Evolutionary conservation across 805 yeast species (phyloP), one percentile per base, ranked within the genome.

Genomic region (Schizosaccharomyces lindneri): DNA sequence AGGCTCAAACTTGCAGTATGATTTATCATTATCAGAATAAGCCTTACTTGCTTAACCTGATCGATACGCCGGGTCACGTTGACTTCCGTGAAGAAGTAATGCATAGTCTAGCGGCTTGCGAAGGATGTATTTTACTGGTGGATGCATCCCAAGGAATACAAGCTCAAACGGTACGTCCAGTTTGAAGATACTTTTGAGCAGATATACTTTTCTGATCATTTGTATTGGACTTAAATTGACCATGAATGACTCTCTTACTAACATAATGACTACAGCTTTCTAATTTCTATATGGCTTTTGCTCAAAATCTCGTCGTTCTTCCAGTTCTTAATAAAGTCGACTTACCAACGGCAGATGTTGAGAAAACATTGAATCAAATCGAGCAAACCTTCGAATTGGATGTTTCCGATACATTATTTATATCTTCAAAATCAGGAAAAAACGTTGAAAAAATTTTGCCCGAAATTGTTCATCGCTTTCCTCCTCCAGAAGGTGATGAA

Each of bases 131-230:
- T 51, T 71, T 90, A 51, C 72, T 90, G 27, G 95, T 90, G 1
- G 98, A 93, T 74, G 97, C 97, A 1, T 78, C 90, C 1, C 97
- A 93, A 68, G 97, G 97, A 61, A 88, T 90, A 3, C 97, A 88
- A 70, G 97, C 97, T 0, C 98, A 90, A 70, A 93, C 98, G 0
- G 97, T 55, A 57, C 27, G 57, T 24, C 51, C 11, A 29, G n/a
- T 29, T n/a, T 4, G 17, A 1, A 6, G 51, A 19, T 15, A n/a
- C 13, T 46, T n/a, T 5, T 13, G 51, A 46, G 24, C 51, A 46
- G 27, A 46, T 9, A 11, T 9, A 17, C 51, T 4, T 13, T 24
- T 9, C 21, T 11, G 11, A 46, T 19, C 24, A n/a, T 13, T 7
- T n/a, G 24, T 46, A 46, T 46, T 17, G n/a, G 13, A 15, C 9